Evolutionary conservation across 2,329 filamentous ascomycete genomes (phyloP).

Genomic region (Chrysoporthe cubensis): DNA sequence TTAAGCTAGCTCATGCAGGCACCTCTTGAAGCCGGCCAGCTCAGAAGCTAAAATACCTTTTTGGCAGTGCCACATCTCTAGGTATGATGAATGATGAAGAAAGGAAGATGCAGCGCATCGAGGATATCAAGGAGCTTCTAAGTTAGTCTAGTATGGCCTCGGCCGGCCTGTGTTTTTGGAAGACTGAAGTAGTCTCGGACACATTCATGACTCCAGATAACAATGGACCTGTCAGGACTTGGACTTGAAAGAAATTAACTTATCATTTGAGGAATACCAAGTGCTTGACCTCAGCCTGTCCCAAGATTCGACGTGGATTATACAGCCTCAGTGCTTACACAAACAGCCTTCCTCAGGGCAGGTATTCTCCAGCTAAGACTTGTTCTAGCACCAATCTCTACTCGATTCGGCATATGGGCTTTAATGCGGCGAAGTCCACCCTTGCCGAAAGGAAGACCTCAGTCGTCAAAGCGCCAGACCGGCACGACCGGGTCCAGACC

Average conservation of each 20-base stretch:
- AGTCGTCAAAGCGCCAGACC: neutral
- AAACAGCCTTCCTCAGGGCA: neutral
- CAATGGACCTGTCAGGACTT: neutral
- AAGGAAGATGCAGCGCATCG: constrained; percentile 85
- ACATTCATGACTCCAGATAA: neutral
- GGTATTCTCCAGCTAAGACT: neutral
- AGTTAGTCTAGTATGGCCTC: constrained; percentile 48
- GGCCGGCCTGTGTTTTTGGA: neutral
- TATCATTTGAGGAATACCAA: neutral
- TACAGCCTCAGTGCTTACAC: neutral
- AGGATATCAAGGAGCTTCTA: constrained; percentile 91
- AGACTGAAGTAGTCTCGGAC: neutral
- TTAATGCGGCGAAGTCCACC: neutral
- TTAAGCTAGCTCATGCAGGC: neutral
- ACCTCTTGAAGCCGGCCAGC: neutral
- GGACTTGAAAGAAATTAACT: neutral
- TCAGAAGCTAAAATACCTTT: constrained; percentile 31
- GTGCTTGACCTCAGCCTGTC: neutral
- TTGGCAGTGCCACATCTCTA: constrained; percentile 79
- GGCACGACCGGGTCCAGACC: neutral
- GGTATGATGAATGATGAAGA: constrained; percentile 96
- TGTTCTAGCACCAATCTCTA: neutral
- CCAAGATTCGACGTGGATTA: neutral
- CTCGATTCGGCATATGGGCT: neutral
- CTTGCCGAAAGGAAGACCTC: neutral